phyloP scores from a whole-genome alignment of 176 grass and related monocot species.

The Elymus sibiricus region DNA sequence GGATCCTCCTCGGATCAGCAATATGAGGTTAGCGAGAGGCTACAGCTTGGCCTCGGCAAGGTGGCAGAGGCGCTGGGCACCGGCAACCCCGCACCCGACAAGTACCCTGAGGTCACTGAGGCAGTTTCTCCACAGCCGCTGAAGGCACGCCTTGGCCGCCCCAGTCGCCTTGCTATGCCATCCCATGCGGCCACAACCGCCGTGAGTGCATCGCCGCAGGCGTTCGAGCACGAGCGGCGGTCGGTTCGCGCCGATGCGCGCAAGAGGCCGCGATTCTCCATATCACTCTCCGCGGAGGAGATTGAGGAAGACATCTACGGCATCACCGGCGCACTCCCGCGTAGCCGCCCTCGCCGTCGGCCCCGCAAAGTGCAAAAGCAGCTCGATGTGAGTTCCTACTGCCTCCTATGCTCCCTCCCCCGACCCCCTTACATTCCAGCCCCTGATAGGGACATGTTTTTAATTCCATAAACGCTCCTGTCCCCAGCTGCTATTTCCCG shows the following conservation, averaged over 20 bases:
- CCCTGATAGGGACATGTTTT: not conserved
- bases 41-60: conserved; percentile 27
- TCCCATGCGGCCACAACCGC: not conserved
- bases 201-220: not conserved
- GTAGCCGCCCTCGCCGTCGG: conserved; percentile 61
- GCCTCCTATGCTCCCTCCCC: not conserved
- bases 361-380: conserved; percentile 72
- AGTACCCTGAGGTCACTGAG: not conserved
- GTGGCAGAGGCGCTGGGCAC: not conserved
- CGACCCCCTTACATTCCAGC: not conserved
- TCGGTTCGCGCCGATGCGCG: conserved; percentile 19
- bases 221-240: conserved; percentile 19
- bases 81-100: not conserved
- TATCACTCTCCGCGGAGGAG: conserved; percentile 68
- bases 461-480: conserved; percentile 10
- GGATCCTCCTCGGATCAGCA: conserved; percentile 30
- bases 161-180: conserved; percentile 10
- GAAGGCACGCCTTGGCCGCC: conserved; percentile 40
- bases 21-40: conserved; percentile 33
- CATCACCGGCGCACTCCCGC: conserved; percentile 64
- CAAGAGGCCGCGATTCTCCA: conserved; percentile 54
- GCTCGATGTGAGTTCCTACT: conserved; percentile 60
- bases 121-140: conserved; percentile 18
- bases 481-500: conserved; percentile 57
- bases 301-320: conserved; percentile 94